These are phyloP conservation scores for Neoboletus magnificus DNA, from an alignment of 768 basidiomycete genomes.

Conservation along the genomic window DNA sequence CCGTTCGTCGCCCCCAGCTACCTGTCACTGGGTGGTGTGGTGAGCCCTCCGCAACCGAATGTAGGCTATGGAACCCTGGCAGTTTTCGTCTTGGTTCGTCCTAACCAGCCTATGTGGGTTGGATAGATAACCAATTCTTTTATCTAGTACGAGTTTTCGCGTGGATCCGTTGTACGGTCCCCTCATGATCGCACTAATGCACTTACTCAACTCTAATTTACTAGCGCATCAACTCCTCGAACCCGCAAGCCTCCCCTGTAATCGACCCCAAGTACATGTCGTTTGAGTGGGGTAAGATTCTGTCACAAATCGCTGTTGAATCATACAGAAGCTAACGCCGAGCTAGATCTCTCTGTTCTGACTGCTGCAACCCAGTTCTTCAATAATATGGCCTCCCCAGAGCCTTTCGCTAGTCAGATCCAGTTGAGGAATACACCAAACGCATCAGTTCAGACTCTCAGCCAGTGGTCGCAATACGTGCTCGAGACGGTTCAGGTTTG, in stretches of 20 bases:
- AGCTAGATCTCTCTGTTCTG: background rate
- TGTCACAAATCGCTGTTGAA: too few species aligned
- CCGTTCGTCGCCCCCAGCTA: background rate
- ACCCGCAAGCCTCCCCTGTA: background rate
- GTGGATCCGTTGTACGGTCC: background rate
- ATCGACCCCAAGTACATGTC: background rate
- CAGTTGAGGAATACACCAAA: conserved; percentile 1
- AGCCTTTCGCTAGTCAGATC: background rate
- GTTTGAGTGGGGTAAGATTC: background rate
- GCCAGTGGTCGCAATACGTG: background rate
- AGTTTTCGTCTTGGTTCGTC: background rate
- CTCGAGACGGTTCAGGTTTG: background rate
- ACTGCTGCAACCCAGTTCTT: background rate
- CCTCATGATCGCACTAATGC: background rate
- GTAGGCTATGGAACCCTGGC: background rate
- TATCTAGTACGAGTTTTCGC: background rate
- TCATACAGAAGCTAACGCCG: background rate
- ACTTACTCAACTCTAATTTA: background rate
- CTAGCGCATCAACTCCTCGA: background rate
- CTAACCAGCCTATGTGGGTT: background rate
- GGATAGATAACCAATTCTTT: background rate
- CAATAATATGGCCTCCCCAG: background rate
- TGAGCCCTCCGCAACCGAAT: background rate
- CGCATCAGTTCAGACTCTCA: background rate
- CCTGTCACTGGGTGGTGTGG: background rate